These are phyloP conservation scores for Dillenia suffruticosa DNA, from an alignment of 164 flowering plant species.

Conservation along the genomic window DNA sequence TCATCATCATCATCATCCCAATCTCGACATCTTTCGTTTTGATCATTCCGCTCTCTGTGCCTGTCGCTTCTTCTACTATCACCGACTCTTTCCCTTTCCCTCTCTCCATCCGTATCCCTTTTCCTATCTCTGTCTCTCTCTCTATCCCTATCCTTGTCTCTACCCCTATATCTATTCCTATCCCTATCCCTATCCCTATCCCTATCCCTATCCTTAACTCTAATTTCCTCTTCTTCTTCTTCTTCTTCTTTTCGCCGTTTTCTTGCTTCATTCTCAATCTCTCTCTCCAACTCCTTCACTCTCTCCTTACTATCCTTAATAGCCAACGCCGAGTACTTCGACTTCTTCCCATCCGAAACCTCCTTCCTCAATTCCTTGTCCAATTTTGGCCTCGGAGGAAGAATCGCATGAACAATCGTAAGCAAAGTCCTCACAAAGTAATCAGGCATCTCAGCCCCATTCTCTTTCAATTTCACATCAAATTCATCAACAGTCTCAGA, in stretches of 20 bases:
- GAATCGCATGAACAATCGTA: constrained; percentile 77
- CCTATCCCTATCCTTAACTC: constrained; percentile 11
- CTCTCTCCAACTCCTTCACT: constrained; percentile 61
- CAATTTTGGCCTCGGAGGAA: constrained; percentile 46
- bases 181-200: constrained; percentile 23
- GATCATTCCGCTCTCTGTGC: constrained; percentile 1
- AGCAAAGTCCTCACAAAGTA: constrained; percentile 76
- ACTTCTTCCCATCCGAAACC: constrained; percentile 19
- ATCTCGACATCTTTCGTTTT: constrained; percentile 1
- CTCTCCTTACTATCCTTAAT: constrained; percentile 53
- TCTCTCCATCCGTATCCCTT: constrained; percentile 15
- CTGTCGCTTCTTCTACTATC: constrained; percentile 12
- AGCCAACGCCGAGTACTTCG: constrained; percentile 37
- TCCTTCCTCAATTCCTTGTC: constrained; percentile 20
- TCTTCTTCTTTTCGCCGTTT: constrained; percentile 17
- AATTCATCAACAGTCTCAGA: constrained; percentile 64
- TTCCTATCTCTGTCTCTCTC: constrained; percentile 18
- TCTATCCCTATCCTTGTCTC: constrained; percentile 18
- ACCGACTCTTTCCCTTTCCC: constrained; percentile 12
- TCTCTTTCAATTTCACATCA: constrained; percentile 61
- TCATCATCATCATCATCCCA: constrained; percentile 3
- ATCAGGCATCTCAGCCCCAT: constrained; percentile 87
- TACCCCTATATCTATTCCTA: constrained; percentile 17
- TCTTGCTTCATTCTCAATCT: constrained; percentile 52
- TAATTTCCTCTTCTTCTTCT: constrained; percentile 16